phyloP scores from a whole-genome alignment of 164 flowering plant species.

The Santalum album region DNA sequence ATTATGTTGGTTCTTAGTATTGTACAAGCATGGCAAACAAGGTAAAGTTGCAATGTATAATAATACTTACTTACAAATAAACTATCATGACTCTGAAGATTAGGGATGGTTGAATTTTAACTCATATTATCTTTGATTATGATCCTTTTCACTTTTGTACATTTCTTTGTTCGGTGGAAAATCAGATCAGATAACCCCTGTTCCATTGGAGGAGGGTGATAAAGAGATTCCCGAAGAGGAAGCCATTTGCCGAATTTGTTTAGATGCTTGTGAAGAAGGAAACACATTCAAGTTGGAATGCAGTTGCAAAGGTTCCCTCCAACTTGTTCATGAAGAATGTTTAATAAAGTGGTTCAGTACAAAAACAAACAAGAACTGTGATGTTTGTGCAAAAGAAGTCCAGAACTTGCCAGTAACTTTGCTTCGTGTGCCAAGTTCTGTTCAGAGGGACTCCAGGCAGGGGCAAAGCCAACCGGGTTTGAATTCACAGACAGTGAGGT shows the following conservation, averaged over 20 bases:
- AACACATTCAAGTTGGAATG: slow-evolving; percentile 79
- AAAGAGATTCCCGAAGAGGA: slow-evolving; percentile 95
- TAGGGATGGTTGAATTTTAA: too few relatives aligned
- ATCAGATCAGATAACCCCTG: slow-evolving; percentile 46
- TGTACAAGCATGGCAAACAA: too few relatives aligned
- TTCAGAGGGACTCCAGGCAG: slow-evolving; percentile 30
- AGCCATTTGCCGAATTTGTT: slow-evolving; percentile 83
- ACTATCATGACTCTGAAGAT: too few relatives aligned
- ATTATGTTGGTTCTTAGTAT: too few relatives aligned
- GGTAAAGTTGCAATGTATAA: too few relatives aligned
- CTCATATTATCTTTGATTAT: neutral
- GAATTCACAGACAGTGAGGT: slow-evolving; percentile 39
- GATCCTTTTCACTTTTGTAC: neutral
- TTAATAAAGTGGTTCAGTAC: slow-evolving; percentile 75
- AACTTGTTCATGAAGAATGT: slow-evolving; percentile 77
- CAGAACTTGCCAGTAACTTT: slow-evolving; percentile 75
- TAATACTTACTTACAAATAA: too few relatives aligned
- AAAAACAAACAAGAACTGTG: slow-evolving; percentile 68
- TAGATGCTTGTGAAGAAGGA: slow-evolving; percentile 54
- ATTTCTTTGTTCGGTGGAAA: slow-evolving; percentile 8
- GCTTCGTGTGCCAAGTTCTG: slow-evolving; percentile 45
- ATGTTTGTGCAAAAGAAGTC: slow-evolving; percentile 77
- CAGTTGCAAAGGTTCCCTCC: slow-evolving; percentile 88
- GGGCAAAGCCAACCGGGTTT: slow-evolving; percentile 24
- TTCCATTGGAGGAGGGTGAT: slow-evolving; percentile 37